phyloP scores from a whole-genome alignment of 1,284 basidiomycete genomes.

The Paramarasmius palmivorus region DNA sequence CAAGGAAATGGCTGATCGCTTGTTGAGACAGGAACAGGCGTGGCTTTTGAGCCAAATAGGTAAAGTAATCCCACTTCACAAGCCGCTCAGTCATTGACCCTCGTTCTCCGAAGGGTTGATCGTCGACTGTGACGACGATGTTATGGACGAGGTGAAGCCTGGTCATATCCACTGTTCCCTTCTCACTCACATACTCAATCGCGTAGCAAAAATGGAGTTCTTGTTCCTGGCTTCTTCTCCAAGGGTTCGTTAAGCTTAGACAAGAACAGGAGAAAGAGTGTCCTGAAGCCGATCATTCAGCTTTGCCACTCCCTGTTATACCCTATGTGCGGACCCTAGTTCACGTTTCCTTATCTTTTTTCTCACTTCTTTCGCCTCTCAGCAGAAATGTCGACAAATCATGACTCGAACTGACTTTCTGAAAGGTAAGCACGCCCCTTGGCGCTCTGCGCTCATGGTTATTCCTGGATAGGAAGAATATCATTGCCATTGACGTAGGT shows the following conservation, averaged over 20 bases:
- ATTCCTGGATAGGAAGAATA: constrained; percentile 66
- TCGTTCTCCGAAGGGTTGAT: constrained; percentile 42
- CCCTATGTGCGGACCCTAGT: constrained; percentile 49
- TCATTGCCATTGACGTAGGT: constrained; percentile 78
- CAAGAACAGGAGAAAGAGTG: constrained; percentile 48
- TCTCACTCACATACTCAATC: background rate
- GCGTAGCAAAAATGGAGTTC: constrained; percentile 79
- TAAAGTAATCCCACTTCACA: constrained; percentile 20
- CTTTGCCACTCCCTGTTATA: constrained; percentile 58
- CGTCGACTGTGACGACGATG: constrained; percentile 79
- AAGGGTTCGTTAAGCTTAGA: too few relatives aligned
- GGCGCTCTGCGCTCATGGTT: constrained; percentile 24
- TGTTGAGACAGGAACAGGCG: constrained; percentile 72
- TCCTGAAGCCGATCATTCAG: constrained; percentile 36
- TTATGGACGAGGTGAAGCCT: constrained; percentile 71
- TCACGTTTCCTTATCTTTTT: constrained; percentile 5
- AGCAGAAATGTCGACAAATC: constrained; percentile 71
- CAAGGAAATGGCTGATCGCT: constrained; percentile 58
- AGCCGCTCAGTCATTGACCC: background rate
- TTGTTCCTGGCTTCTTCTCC: too few relatives aligned
- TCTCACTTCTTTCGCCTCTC: constrained; percentile 8
- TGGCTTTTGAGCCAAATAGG: constrained; percentile 80
- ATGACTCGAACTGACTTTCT: constrained; percentile 86
- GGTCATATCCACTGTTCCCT: background rate
- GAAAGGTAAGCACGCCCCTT: constrained; percentile 46